phyloP scores from a whole-genome alignment of 2,329 filamentous ascomycete genomes.

The Sporothrix brunneoviolacea region DNA sequence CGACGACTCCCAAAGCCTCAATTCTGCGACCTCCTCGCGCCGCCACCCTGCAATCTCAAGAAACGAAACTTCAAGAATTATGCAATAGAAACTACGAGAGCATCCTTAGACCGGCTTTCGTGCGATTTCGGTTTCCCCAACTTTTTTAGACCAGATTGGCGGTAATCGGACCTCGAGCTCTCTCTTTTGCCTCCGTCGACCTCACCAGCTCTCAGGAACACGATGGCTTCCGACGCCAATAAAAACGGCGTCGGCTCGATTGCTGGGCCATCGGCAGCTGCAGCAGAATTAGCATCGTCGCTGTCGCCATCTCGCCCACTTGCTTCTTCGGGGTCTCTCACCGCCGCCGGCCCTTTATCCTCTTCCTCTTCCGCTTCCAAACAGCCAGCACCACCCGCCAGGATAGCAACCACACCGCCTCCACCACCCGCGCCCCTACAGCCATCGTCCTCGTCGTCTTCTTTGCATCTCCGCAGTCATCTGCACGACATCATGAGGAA shows the following conservation, averaged over 20 bases:
- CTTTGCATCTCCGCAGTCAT: conserved; percentile 2
- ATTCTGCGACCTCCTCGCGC: no score
- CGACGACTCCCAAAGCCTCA: no score
- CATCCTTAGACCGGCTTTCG: no score
- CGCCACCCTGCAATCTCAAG: no score
- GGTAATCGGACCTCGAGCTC: no score
- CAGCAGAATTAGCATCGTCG: neutral
- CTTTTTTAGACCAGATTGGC: no score
- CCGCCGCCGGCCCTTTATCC: neutral
- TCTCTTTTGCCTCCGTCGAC: no score
- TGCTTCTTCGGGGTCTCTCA: neutral
- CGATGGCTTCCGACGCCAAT: conserved; percentile 14
- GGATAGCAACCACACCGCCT: conserved; percentile 15
- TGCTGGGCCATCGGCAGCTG: neutral
- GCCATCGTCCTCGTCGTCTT: neutral
- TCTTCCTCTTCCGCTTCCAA: neutral
- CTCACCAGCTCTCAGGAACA: neutral
- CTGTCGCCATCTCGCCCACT: neutral
- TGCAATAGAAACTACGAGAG: no score
- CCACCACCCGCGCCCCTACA: conserved; percentile 1
- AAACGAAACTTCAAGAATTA: no score
- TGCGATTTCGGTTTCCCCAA: no score
- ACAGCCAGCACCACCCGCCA: neutral
- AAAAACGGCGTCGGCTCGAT: conserved; percentile 10
- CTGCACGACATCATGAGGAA: conserved; percentile 10